Conservation (phyloP, 1,284 basidiomycete species). For the Microbotryomycetes sp. region DNA sequence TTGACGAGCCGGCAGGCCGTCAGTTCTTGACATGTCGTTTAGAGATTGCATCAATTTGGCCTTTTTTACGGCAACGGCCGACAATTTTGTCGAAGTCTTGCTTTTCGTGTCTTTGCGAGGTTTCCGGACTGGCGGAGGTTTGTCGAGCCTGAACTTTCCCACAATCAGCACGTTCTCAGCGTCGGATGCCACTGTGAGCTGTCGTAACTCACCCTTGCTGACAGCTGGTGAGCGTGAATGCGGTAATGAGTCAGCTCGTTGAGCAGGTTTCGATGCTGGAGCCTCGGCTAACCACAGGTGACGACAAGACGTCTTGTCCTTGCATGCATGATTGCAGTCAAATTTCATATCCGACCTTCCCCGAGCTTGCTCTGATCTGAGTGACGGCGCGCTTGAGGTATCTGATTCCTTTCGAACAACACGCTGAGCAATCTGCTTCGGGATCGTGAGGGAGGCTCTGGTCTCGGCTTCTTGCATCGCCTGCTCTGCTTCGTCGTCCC, state of each 20-base stretch:
- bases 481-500: no score
- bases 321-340: slow-evolving; percentile 1
- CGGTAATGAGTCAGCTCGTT: no score
- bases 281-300: not conserved
- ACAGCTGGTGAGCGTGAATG: not conserved
- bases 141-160: not conserved
- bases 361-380: no score
- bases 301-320: not conserved
- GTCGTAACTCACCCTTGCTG: not conserved
- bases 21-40: not conserved
- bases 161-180: no score
- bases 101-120: not conserved
- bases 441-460: no score
- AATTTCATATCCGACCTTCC: not conserved
- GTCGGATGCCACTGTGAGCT: no score
- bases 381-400: no score
- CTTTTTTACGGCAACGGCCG: not conserved
- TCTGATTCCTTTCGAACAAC: no score
- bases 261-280: not conserved
- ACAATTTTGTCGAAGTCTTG: not conserved
- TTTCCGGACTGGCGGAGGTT: not conserved
- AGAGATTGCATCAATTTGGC: not conserved
- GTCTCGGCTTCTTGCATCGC: no score
- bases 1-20: not conserved
- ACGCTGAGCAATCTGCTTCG: no score